A percentile compares a stretch with the other conserved stretches of the same genome.
Conservation (phyloP, 2,329 filamentous ascomycete genomes). For the Chlorencoelia australis region DNA sequence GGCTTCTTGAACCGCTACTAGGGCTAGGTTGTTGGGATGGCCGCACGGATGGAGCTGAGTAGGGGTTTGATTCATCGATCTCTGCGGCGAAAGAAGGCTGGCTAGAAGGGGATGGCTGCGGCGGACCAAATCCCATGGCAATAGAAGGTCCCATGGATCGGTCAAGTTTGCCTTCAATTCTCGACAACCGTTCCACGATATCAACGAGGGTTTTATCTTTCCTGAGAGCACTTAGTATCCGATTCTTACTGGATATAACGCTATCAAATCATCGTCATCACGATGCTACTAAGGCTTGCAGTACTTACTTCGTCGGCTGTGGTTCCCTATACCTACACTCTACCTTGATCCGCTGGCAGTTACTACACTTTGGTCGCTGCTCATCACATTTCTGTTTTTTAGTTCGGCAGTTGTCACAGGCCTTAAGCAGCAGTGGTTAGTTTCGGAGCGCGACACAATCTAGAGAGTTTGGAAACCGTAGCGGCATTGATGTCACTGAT, state of each 20-base stretch:
- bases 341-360: slow-evolving; percentile 46
- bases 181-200: slow-evolving; percentile 46
- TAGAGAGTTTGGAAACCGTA: neutral
- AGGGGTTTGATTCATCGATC: slow-evolving; percentile 17
- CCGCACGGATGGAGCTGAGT: slow-evolving; percentile 11
- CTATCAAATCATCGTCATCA: neutral
- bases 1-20: slow-evolving; percentile 7
- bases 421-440: slow-evolving; percentile 27
- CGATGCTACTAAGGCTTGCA: neutral
- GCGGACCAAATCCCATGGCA: slow-evolving; percentile 12
- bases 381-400: slow-evolving; percentile 59
- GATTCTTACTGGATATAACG: neutral
- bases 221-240: slow-evolving; percentile 28
- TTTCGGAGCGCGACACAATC: slow-evolving; percentile 3
- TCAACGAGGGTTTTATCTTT: slow-evolving; percentile 54
- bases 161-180: slow-evolving; percentile 47
- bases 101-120: slow-evolving; percentile 19
- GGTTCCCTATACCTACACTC: slow-evolving; percentile 52
- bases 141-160: slow-evolving; percentile 13
- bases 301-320: slow-evolving; percentile 50
- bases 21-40: slow-evolving; percentile 12
- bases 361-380: slow-evolving; percentile 48
- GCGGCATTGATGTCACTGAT: slow-evolving; percentile 1
- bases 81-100: slow-evolving; percentile 16
- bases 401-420: slow-evolving; percentile 48